Evolutionary conservation across 2,329 filamentous ascomycete species (phyloP).

Genomic region (Leptosphaerulina australis): DNA sequence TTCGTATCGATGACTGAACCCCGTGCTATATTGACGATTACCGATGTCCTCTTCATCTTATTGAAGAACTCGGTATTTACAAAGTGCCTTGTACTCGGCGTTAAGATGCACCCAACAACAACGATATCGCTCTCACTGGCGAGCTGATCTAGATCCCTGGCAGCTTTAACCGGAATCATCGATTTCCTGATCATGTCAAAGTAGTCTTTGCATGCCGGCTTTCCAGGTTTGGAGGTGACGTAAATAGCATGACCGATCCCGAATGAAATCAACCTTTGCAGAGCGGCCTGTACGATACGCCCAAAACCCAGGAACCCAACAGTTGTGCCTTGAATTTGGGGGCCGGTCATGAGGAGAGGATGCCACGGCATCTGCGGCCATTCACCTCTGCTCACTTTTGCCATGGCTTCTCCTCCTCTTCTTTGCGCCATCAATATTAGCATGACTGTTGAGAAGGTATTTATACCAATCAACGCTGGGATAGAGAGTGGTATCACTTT

Average conservation of each 20-base stretch:
- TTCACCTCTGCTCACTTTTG: conserved; percentile 31
- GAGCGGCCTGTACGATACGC: conserved; percentile 35
- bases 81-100: conserved; percentile 36
- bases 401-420: conserved; percentile 36
- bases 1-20: conserved; percentile 62
- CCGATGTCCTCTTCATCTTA: conserved; percentile 59
- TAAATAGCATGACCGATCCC: conserved; percentile 35
- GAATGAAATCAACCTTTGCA: conserved; percentile 37
- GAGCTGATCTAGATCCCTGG: conserved; percentile 27
- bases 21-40: conserved; percentile 63
- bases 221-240: conserved; percentile 34
- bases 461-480: too few relatives aligned
- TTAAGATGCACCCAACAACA: conserved; percentile 38
- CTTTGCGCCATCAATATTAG: conserved; percentile 42
- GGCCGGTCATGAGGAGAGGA: conserved; percentile 39
- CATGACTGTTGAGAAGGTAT: too few relatives aligned
- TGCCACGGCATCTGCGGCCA: conserved; percentile 43
- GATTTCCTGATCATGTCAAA: conserved; percentile 27
- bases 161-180: conserved; percentile 30
- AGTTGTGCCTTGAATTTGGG: conserved; percentile 31
- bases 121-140: conserved; percentile 41
- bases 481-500: too few relatives aligned
- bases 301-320: conserved; percentile 42
- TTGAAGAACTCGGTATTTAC: conserved; percentile 46
- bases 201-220: conserved; percentile 34